Evolutionary conservation across 108 stramenopile species (phyloP), one percentile per base, ranked within the genome.

Genomic region (Cyclotella baltica): DNA sequence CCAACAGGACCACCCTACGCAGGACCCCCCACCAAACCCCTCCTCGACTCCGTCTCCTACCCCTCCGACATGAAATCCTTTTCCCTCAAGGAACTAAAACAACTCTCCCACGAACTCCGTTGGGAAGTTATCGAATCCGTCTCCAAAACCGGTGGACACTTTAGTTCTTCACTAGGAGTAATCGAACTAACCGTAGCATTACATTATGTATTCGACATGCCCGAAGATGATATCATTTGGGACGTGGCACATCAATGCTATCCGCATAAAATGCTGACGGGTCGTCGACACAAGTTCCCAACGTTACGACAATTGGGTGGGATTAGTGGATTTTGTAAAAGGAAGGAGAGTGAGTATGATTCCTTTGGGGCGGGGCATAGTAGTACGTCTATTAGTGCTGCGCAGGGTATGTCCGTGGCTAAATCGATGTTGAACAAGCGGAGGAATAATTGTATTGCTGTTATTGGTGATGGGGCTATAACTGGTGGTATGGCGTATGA

Each of bases 401-500:
- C 97, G 27, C 96, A 98, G 84, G 98, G 98, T 23, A 97, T 97
- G 96, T 92, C 91, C 35, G 95, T 98, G 62, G 98, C 86, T 46
- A 98, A 98, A 83, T 71, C 74, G 64, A 82, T 93, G 78, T 72
- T 94, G 38, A 88, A 91, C 50, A 95, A 89, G 51, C 76, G 93
- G 51, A 85, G 80, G 64, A 98, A 98, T 83, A 98, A 98, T 81
- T 98, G 97, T 77, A 90, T 98, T 62, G 98, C 98, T 18, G 96
- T 98, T 13, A 98, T 98, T 75, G 98, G 98, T 25, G 98, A 98
- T 83, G 98, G 98, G 31, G 98, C 98, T 74, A 98, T 98, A 76
- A 98, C 97, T 16, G 98, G 98, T 30, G 98, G 98, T 28, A 98
- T 98, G 98, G 98, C 98, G 20, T 98, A 96, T 78, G 98, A 98